Evolutionary conservation across 2,329 filamentous ascomycete genomes (phyloP).

Genomic region (Fusarium siculi): DNA sequence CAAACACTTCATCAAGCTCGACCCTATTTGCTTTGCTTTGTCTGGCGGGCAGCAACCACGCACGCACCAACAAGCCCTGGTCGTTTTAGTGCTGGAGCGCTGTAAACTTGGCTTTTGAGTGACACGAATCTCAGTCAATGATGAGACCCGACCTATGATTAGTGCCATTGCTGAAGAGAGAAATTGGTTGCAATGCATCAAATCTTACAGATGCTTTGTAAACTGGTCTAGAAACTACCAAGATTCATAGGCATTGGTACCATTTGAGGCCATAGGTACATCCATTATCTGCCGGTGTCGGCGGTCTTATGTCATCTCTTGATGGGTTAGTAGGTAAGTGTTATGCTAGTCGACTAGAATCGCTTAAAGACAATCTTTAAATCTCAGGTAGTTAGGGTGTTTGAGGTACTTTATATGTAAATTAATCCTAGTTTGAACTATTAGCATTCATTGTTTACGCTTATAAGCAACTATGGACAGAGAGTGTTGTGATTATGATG

Average conservation of each 20-base stretch:
- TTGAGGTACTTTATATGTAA: background rate
- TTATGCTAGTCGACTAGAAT: background rate
- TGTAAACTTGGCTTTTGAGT: constrained; percentile 15
- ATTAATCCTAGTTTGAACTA: background rate
- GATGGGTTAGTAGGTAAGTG: background rate
- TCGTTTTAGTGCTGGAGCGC: constrained; percentile 12
- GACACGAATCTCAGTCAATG: constrained; percentile 1
- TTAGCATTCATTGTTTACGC: background rate
- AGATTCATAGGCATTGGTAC: background rate
- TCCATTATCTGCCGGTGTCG: background rate
- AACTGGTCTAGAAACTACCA: background rate
- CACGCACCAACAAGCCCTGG: constrained; percentile 28
- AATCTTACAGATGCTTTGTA: background rate
- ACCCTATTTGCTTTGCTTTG: constrained; percentile 10
- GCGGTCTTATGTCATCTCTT: background rate
- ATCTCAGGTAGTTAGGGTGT: background rate
- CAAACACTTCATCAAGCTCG: background rate
- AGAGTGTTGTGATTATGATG: background rate
- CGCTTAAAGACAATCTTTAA: background rate
- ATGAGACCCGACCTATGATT: background rate
- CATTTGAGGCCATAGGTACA: background rate
- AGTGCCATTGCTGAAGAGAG: background rate
- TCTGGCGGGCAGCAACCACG: constrained; percentile 25
- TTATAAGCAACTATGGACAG: background rate
- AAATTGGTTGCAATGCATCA: background rate